A percentile compares a stretch with the other conserved stretches of the same genome.
Evolutionary conservation across 2,329 filamentous ascomycete species (phyloP).

Genomic region (Lasiodiplodia hormozganensis): DNA sequence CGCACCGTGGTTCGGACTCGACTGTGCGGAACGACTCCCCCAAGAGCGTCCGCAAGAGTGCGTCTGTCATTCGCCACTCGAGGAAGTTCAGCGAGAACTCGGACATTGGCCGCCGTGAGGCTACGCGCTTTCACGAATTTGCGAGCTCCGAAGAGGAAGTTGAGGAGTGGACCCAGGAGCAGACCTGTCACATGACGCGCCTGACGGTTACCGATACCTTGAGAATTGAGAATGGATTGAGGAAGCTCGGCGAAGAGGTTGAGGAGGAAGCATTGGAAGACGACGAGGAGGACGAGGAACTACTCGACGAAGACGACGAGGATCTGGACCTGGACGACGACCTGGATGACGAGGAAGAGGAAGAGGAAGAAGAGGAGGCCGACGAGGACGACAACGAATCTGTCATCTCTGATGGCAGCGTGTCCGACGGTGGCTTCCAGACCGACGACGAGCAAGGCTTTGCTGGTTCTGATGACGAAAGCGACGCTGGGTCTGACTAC

Average conservation of each 20-base stretch:
- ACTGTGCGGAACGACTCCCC: constrained; percentile 58
- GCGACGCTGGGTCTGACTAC: constrained; percentile 68
- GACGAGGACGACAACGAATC: constrained; percentile 49
- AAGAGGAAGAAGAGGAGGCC: constrained; percentile 52
- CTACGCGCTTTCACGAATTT: constrained; percentile 84
- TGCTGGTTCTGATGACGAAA: constrained; percentile 72
- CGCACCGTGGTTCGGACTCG: constrained; percentile 58
- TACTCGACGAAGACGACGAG: constrained; percentile 65
- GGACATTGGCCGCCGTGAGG: constrained; percentile 59
- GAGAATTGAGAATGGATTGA: constrained; percentile 86
- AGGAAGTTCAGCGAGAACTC: constrained; percentile 46
- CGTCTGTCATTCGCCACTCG: constrained; percentile 38
- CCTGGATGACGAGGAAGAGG: constrained; percentile 40
- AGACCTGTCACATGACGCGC: constrained; percentile 68
- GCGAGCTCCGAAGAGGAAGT: constrained; percentile 79
- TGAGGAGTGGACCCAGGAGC: constrained; percentile 86
- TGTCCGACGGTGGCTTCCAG: constrained; percentile 73
- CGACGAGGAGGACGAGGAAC: constrained; percentile 72
- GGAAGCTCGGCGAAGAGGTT: constrained; percentile 83
- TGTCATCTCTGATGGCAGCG: constrained; percentile 41
- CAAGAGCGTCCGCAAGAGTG: constrained; percentile 49
- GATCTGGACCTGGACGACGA: constrained; percentile 59
- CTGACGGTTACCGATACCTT: constrained; percentile 91
- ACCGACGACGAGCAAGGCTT: constrained; percentile 81
- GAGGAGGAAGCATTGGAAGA: constrained; percentile 84